phyloP scores from a whole-genome alignment of 495 filamentous ascomycete genomes.

The Zalerion maritima region DNA sequence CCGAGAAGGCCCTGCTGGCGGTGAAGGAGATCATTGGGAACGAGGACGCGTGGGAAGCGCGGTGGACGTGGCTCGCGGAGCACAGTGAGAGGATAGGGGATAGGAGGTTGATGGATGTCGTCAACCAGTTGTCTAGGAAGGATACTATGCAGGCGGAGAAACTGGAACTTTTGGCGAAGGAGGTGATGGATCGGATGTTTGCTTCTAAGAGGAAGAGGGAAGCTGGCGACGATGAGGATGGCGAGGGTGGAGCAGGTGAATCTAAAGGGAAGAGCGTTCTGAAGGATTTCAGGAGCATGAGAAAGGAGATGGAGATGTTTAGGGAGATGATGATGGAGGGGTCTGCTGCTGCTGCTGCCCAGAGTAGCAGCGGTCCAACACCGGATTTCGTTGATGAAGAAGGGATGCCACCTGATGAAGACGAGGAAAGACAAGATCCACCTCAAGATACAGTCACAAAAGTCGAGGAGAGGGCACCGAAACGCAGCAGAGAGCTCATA shows the following conservation, averaged over 20 bases:
- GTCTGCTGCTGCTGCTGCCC: conserved; percentile 1
- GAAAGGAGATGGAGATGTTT: conserved; percentile 1
- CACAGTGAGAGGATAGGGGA: conserved; percentile 3
- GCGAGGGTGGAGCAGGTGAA: too few relatives aligned
- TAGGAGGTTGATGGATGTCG: conserved; percentile 12
- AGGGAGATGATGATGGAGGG: conserved; percentile 3
- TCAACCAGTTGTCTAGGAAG: too few relatives aligned
- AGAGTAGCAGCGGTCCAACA: conserved; percentile 6
- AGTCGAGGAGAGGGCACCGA: conserved; percentile 4
- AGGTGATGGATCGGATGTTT: too few relatives aligned
- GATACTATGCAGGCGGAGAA: too few relatives aligned
- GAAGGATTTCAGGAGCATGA: conserved; percentile 1
- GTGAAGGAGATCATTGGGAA: conserved; percentile 6
- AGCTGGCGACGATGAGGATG: too few relatives aligned
- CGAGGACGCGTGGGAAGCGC: conserved; percentile 7
- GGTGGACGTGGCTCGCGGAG: conserved; percentile 15
- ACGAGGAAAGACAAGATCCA: conserved; percentile 10
- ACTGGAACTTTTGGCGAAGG: too few relatives aligned
- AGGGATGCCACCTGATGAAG: conserved; percentile 7
- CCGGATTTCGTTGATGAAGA: conserved; percentile 17
- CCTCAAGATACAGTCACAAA: conserved; percentile 4
- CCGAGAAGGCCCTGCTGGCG: conserved; percentile 6
- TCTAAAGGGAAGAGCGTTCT: background rate
- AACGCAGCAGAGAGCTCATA: background rate
- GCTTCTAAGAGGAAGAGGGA: too few relatives aligned